Conservation (phyloP, 768 basidiomycete species). For the Nidula microcarpa region DNA sequence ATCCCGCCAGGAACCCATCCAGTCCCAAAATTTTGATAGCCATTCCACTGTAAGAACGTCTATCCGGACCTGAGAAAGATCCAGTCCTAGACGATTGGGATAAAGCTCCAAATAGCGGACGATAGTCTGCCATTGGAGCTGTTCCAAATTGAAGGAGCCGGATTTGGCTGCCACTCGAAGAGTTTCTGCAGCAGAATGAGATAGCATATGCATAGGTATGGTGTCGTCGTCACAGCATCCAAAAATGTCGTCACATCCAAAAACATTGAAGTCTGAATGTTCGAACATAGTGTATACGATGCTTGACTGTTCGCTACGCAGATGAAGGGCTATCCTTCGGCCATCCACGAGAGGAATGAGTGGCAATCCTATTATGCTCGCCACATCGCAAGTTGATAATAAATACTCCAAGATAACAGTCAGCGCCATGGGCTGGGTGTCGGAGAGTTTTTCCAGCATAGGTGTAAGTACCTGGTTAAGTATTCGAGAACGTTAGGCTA, state of each 20-base stretch:
- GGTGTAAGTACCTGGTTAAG: background rate
- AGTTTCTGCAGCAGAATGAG: constrained; percentile 13
- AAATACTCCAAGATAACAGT: constrained; percentile 26
- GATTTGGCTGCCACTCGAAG: constrained; percentile 16
- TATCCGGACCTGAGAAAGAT: constrained; percentile 12
- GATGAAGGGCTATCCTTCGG: background rate
- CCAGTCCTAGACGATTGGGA: constrained; percentile 16
- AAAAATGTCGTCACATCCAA: constrained; percentile 13
- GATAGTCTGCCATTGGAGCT: constrained; percentile 19
- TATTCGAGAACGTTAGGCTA: background rate
- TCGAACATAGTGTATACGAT: constrained; percentile 20
- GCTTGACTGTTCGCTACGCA: background rate
- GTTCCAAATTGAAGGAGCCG: constrained; percentile 23
- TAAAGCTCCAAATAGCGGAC: constrained; percentile 22
- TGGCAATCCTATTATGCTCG: constrained; percentile 20
- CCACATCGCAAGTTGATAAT: constrained; percentile 24
- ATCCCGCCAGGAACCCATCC: constrained; percentile 24
- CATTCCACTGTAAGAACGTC: constrained; percentile 19
- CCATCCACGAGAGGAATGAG: background rate
- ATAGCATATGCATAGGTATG: constrained; percentile 24
- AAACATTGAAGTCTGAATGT: constrained; percentile 13
- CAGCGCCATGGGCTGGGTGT: background rate
- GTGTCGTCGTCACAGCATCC: constrained; percentile 8
- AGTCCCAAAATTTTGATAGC: constrained; percentile 41
- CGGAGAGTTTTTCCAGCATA: background rate